Conservation (phyloP, 129 eudicot genomes). For the Lactuca sativa region DNA sequence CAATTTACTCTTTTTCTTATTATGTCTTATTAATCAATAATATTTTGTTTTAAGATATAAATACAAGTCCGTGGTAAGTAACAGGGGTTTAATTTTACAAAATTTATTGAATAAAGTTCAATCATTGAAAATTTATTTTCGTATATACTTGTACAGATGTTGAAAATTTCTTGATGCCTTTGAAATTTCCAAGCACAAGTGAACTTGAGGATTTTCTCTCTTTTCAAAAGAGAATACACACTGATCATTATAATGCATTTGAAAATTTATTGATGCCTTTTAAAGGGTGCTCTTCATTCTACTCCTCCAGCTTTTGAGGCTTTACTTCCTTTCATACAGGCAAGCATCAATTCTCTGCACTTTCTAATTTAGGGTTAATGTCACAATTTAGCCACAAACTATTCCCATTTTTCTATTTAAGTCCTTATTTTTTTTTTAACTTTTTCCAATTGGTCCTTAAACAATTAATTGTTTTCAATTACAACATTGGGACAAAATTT, state of each 20-base stretch:
- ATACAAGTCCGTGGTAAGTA: constrained; percentile 77
- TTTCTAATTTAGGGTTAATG: neutral
- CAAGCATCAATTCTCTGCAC: constrained; percentile 14
- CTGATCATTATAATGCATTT: constrained; percentile 49
- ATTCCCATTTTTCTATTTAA: too few species aligned
- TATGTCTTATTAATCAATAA: too few species aligned
- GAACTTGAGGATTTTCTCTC: constrained; percentile 48
- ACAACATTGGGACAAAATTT: too few species aligned
- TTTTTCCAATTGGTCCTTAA: too few species aligned
- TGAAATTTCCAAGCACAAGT: constrained; percentile 38
- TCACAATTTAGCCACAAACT: neutral
- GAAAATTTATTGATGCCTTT: too few species aligned
- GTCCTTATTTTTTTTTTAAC: too few species aligned
- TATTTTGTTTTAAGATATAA: too few species aligned
- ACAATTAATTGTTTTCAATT: too few species aligned
- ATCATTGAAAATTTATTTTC: neutral
- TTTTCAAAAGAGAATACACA: constrained; percentile 42
- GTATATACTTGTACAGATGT: constrained; percentile 39
- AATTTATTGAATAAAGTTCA: neutral
- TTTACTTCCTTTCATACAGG: constrained; percentile 87
- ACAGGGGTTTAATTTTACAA: neutral
- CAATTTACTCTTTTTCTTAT: too few species aligned
- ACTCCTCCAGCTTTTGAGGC: constrained; percentile 70
- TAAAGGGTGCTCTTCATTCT: constrained; percentile 63
- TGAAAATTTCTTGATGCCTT: constrained; percentile 62